Evolutionary conservation across 768 basidiomycete genomes (phyloP).

Genomic region (Agaricus subrufescens): DNA sequence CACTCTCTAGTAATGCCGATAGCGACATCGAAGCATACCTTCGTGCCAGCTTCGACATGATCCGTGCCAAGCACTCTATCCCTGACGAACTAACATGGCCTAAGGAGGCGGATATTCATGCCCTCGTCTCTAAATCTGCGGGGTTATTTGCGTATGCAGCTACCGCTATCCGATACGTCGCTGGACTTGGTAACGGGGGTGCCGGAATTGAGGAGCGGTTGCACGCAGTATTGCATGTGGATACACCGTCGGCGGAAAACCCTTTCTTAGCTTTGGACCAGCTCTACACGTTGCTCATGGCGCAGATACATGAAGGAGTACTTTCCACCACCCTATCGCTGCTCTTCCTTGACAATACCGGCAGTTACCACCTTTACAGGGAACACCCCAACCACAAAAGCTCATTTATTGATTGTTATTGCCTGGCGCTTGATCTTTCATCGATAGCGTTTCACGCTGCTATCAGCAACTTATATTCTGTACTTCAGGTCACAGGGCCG

Average conservation of each 20-base stretch:
- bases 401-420: not conserved
- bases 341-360: not conserved
- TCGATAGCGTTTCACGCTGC: not conserved
- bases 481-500: not conserved
- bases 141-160: not conserved
- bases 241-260: not conserved
- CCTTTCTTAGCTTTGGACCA: not conserved
- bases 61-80: constrained; percentile 3
- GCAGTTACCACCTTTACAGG: too few relatives aligned
- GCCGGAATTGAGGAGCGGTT: too few relatives aligned
- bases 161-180: not conserved
- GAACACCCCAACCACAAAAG: too few relatives aligned
- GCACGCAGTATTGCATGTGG: too few relatives aligned
- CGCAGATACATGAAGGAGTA: not conserved
- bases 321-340: not conserved
- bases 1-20: constrained; percentile 10
- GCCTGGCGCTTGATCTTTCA: not conserved
- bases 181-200: too few relatives aligned
- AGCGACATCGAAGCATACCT: constrained; percentile 17
- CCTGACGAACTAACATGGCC: not conserved
- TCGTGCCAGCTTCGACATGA: constrained; percentile 6
- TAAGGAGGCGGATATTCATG: not conserved
- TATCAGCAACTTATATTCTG: not conserved
- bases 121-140: not conserved
- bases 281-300: not conserved